Base-by-base conservation (phyloP, 2,329 filamentous ascomycete genomes). In the Verticillium isaacii region DNA sequence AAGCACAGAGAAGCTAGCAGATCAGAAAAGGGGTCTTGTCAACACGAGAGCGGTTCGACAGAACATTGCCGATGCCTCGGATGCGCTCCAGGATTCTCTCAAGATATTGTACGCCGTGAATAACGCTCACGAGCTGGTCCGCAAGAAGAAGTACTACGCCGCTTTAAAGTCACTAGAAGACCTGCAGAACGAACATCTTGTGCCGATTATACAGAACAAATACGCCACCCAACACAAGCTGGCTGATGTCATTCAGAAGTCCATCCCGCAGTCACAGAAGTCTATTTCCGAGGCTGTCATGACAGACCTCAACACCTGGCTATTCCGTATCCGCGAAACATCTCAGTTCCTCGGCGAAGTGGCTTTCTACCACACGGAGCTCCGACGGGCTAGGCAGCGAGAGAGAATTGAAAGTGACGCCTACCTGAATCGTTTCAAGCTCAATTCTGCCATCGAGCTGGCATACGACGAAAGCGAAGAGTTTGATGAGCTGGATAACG, bases 321-420 rank as follows among this genome's bases (percentile, higher is more conserved):
- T 99, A 11, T 99, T 90, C 71, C 89, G 92, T 25, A 96, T 99
- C 65, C 88, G 95, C 69, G 95, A 99, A 75, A 96, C 93, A 19
- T 97, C 95, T 1, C 94, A 97, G 68, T 97, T 97, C 66, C 79
- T 99, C 8, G 95, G 95, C 5, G 95, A 99, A 73, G 92, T 99
- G 7, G 93, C 95, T 4, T 96, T 99, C 72, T 98, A 96, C 71
- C 93, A 98, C 71, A 99, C 95, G 0, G 91, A 97, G 69, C 85
- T 96, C 72, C 87, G 95, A 55, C 86, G 94, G 65, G 86, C 87
- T 29, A 85, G 94, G 58, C 92, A 96, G 70, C 90, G 93, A 72
- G 89, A 96, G 69, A 86, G 95, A 23, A 85, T 90, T 9, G 90
- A 96, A 66, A 83, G 87, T 23, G 88, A 93, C 63, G 80, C 86